A percentile compares a stretch with the other conserved stretches of the same genome.
Evolutionary conservation across 805 yeast genomes (phyloP).

Genomic region (Yarrowia sp.): DNA sequence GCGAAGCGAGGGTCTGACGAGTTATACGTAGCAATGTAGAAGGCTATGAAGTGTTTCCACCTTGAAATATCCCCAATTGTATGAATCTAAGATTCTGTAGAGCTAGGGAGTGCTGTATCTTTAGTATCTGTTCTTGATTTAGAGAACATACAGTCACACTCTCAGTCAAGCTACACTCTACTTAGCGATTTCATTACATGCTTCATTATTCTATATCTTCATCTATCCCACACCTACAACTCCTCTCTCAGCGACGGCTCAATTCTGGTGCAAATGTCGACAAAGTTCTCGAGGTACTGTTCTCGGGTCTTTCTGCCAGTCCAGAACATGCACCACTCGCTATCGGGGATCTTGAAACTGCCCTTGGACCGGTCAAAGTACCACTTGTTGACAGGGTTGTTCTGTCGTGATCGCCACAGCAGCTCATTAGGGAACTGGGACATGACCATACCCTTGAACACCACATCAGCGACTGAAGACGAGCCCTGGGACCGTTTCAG

Average conservation of each 20-base stretch:
- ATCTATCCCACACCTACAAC: not conserved
- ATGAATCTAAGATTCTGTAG: too few relatives aligned
- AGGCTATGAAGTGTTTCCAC: too few relatives aligned
- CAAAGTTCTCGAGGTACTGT: slow-evolving; percentile 48
- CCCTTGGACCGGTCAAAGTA: slow-evolving; percentile 89
- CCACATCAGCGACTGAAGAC: slow-evolving; percentile 88
- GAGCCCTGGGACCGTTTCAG: slow-evolving; percentile 81
- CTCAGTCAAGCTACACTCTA: too few relatives aligned
- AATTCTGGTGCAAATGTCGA: slow-evolving; percentile 54
- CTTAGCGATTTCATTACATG: not conserved
- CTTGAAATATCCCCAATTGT: too few relatives aligned
- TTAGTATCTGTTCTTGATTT: too few relatives aligned
- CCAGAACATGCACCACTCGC: slow-evolving; percentile 48
- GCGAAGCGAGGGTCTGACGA: not conserved
- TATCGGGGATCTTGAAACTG: slow-evolving; percentile 49
- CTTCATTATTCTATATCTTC: slow-evolving; percentile 1
- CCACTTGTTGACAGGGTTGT: slow-evolving; percentile 95
- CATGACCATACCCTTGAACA: slow-evolving; percentile 73
- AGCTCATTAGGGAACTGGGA: slow-evolving; percentile 67
- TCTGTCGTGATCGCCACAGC: slow-evolving; percentile 84
- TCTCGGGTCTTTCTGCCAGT: slow-evolving; percentile 38
- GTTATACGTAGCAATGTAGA: too few relatives aligned
- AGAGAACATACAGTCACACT: not conserved
- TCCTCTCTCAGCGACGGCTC: slow-evolving; percentile 48
- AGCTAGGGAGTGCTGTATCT: too few relatives aligned